These are phyloP conservation scores for Starmerella apicola DNA, from an alignment of 805 yeast genomes.

Conservation along the genomic window DNA sequence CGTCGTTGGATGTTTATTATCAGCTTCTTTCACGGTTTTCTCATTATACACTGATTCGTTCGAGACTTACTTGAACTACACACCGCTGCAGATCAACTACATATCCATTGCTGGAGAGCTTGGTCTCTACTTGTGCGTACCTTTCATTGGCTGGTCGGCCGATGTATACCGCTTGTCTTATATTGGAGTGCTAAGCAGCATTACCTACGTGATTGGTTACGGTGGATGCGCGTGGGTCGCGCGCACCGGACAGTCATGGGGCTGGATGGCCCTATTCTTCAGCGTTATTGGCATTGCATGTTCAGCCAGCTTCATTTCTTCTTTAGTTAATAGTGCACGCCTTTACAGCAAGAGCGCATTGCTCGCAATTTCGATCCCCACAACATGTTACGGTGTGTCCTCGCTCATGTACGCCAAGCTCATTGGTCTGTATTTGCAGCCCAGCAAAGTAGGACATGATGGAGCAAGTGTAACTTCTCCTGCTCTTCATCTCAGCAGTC, in stretches of 20 bases:
- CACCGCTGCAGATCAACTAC: constrained; percentile 56
- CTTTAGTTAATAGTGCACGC: constrained; percentile 63
- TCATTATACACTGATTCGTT: constrained; percentile 68
- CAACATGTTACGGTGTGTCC: constrained; percentile 75
- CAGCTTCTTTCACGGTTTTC: constrained; percentile 74
- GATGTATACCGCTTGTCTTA: constrained; percentile 77
- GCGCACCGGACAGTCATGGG: constrained; percentile 13
- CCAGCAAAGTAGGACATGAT: not conserved
- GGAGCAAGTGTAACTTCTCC: not conserved
- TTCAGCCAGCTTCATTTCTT: constrained; percentile 28
- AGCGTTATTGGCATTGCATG: constrained; percentile 31
- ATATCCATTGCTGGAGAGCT: constrained; percentile 62
- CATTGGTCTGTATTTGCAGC: constrained; percentile 17
- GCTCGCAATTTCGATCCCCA: constrained; percentile 76
- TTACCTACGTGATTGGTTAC: constrained; percentile 61
- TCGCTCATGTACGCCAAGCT: constrained; percentile 62
- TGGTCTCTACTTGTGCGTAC: constrained; percentile 78
- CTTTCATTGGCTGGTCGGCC: constrained; percentile 67
- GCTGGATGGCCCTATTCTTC: constrained; percentile 24
- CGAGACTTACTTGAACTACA: constrained; percentile 43
- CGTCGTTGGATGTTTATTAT: constrained; percentile 38
- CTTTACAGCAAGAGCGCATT: constrained; percentile 68
- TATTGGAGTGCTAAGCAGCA: constrained; percentile 47
- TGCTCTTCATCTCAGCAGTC: not conserved
- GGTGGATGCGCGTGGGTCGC: constrained; percentile 27